Base-by-base conservation (phyloP, 106 monocot genomes). In the Xerophyta viscosa region DNA sequence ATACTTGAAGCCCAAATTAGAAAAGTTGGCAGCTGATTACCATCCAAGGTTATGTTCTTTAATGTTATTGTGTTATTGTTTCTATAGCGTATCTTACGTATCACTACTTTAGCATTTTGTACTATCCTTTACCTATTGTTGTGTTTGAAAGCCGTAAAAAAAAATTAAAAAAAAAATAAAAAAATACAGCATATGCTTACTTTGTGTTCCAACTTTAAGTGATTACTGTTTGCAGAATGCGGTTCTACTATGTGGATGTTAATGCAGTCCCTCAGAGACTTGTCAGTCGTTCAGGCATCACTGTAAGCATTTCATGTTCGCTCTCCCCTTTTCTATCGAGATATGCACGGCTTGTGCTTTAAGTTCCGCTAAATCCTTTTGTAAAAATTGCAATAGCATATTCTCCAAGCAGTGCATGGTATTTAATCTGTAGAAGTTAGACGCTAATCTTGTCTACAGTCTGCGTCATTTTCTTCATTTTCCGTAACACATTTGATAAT, bases 1-100 rank as follows among this genome's bases (percentile, higher is more conserved):
- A 63, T 98, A 86, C 62, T 79, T 98, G 78, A 98, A 98, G 61
- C 96, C 89, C 20, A 98, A 98, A 64, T 67, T 98, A 67, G 89
- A 98, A 73, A 98, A 86, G 48, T 55, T 98, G 64, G 86, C 89
- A 31, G 86, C 79, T 2, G 73, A 73, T 28, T 98, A 77, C 65
- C 61, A 90, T 74, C 96, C 89, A 60, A 82, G 86, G 96, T 96
- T 55, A 68, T 73, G 62, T 6, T 7, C 2, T 11, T 28, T 24
- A 8, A 12, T 37, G 8, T 22, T 14, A 13, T 20, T 22, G 9
- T 39, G 1, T 41, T 56, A 10, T 46, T n/a, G n/a, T 29, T 41
- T 15, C 6, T 2, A 7, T 39, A 15, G 15, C 15, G 10, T 8
- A 7, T 1, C 39, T 39, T 12, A 39, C 15, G 15, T 39, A 10